Percentiles rank a stretch among this genome's conserved stretches.
phyloP scores from a whole-genome alignment of 768 basidiomycete species.

The Favolaschia claudopus region DNA sequence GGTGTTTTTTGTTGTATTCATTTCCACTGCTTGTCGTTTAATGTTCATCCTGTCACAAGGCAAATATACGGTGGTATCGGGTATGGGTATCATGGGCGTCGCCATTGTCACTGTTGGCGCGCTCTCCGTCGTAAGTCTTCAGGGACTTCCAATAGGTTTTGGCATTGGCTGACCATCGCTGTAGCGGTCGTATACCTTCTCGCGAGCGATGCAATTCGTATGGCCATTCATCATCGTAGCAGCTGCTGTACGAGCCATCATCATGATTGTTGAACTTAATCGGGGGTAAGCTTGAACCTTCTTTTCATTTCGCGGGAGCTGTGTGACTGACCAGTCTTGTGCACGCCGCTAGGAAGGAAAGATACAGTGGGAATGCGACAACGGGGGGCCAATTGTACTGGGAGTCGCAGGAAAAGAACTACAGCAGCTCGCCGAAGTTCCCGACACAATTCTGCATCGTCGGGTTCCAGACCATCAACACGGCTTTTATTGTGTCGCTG shows the following conservation, averaged over 20 bases:
- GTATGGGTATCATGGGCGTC: conserved; percentile 55
- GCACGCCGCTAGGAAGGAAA: conserved; percentile 60
- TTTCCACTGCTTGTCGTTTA: too few species aligned
- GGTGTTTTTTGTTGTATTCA: too few species aligned
- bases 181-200: conserved; percentile 77
- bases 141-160: conserved; percentile 27
- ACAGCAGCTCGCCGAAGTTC: conserved; percentile 50
- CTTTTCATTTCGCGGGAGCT: conserved; percentile 28
- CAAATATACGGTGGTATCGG: conserved; percentile 75
- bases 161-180: conserved; percentile 31
- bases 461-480: conserved; percentile 67
- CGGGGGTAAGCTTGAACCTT: conserved; percentile 61
- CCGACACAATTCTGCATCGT: conserved; percentile 64
- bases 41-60: conserved; percentile 42
- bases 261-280: conserved; percentile 78
- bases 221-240: conserved; percentile 79
- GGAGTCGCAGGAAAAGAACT: conserved; percentile 49
- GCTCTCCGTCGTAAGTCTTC: conserved; percentile 64
- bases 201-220: conserved; percentile 65
- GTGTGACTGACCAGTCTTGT: conserved; percentile 26
- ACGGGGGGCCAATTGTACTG: conserved; percentile 74
- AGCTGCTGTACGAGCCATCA: conserved; percentile 66
- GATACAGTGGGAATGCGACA: conserved; percentile 75
- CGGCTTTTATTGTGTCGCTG: conserved; percentile 69
- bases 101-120: conserved; percentile 65